These are phyloP conservation scores for Yamadazyma trypodendri DNA, from an alignment of 1,139 yeast genomes.

Conservation along the genomic window DNA sequence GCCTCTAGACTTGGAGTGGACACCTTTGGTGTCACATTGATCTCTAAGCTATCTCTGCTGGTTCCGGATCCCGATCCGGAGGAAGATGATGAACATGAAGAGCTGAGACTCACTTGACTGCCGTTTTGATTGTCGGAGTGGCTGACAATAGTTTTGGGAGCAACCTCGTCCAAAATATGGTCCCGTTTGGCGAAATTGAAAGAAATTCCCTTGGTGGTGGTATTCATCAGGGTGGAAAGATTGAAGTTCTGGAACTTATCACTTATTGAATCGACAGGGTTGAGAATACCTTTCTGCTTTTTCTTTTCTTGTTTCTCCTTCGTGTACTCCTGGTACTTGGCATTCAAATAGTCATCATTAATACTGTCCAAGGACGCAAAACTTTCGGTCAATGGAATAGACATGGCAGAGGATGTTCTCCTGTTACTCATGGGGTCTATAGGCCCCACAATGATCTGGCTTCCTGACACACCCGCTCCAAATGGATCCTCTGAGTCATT, in stretches of 20 bases:
- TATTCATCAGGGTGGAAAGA: conserved; percentile 38
- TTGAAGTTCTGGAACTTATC: conserved; percentile 40
- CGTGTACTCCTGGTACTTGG: conserved; percentile 36
- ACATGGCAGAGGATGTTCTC: conserved; percentile 38
- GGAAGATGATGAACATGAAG: conserved; percentile 1
- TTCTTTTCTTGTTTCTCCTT: conserved; percentile 12
- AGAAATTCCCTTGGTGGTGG: conserved; percentile 14
- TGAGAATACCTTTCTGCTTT: conserved; percentile 1
- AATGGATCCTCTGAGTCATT: no score
- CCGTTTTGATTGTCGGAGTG: not conserved
- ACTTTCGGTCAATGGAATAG: conserved; percentile 67
- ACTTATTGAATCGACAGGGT: conserved; percentile 19
- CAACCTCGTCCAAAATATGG: conserved; percentile 17
- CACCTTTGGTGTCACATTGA: conserved; percentile 3
- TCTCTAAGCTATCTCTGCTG: conserved; percentile 2
- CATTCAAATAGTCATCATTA: conserved; percentile 53
- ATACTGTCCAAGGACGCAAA: conserved; percentile 77
- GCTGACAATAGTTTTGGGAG: conserved; percentile 20
- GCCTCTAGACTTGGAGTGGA: not conserved
- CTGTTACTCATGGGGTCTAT: conserved; percentile 18
- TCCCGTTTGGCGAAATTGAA: conserved; percentile 11
- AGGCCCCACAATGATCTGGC: conserved; percentile 33
- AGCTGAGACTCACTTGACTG: not conserved
- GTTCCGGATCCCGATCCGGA: conserved; percentile 1
- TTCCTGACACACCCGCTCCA: not conserved